phyloP scores from a whole-genome alignment of 306 rosid species.

The Cicer chorassanicum region DNA sequence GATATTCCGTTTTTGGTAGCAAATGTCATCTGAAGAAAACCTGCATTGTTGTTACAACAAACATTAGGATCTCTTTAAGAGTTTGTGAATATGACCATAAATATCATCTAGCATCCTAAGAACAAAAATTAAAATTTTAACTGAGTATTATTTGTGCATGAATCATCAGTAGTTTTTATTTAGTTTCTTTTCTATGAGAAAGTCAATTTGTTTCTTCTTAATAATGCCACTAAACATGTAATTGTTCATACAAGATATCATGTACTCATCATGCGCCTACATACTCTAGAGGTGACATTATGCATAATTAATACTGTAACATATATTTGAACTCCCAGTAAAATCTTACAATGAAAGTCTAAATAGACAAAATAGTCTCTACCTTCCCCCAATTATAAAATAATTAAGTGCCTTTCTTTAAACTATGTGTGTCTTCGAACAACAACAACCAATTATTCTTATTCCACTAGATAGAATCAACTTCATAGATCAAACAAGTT shows the following conservation, averaged over 20 bases:
- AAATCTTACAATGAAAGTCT: background rate
- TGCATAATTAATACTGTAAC: background rate
- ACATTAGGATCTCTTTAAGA: background rate
- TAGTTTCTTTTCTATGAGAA: constrained; percentile 38
- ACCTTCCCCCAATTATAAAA: constrained; percentile 57
- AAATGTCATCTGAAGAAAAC: constrained; percentile 67
- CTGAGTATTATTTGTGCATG: constrained; percentile 26
- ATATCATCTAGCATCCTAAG: background rate
- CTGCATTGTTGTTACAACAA: constrained; percentile 47
- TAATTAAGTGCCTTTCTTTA: constrained; percentile 60
- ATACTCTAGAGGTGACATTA: background rate
- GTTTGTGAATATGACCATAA: background rate
- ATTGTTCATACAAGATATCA: constrained; percentile 39
- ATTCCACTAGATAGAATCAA: background rate
- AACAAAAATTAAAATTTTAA: constrained; percentile 26
- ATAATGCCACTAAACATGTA: constrained; percentile 46
- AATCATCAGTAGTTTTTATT: background rate
- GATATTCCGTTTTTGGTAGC: constrained; percentile 62
- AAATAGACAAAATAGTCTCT: constrained; percentile 54
- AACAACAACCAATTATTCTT: background rate
- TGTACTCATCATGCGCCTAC: background rate
- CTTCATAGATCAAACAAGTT: background rate
- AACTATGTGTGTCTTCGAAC: constrained; percentile 53
- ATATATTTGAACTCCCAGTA: background rate
- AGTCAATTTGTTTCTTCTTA: constrained; percentile 70